Base-by-base conservation (phyloP, 202 grass and related monocot species). In the Carex sylvatica region DNA sequence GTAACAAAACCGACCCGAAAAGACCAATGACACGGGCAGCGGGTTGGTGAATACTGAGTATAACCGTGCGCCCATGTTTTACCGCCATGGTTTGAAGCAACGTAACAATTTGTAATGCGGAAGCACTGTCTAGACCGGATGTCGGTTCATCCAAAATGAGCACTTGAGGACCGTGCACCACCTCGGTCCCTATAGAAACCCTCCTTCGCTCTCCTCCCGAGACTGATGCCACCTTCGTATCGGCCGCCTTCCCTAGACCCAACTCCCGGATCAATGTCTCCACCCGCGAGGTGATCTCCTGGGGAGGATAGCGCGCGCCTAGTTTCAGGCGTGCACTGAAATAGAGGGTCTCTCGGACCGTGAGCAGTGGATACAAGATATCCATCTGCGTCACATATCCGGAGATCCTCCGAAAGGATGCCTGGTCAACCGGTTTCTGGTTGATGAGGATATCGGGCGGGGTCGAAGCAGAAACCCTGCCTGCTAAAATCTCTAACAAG, bases 1-100 rank as follows among this genome's bases (percentile, higher is more conserved):
- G 95, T 40, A 98, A 83, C 62, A 98, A 87, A 19, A 98, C 83
- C 0, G 89, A 82, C 49, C 90, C 87, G 47, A 98, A 91, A 84
- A 91, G 90, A 88, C 94, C 90, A 36, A 95, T 86, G n/a, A 98
- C 92, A 46, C 92, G 95, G 54, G 91, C 92, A 1, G 92, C 91
- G 0, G 95, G 95, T 80, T 98, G 95, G 84, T 98, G 95, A 80
- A 98, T 98, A 82, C 89, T 98, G 46, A 98, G 92, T 71, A 95
- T 82, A 58, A 98, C 87, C 0, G 92, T 98, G 14, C 89, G 61
- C 5, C 89, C 51, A 20, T 84, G 90, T 55, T 81, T 53, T 80
- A 88, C 80, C 0, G 95, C 95, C 95, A 95, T 98, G 24, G 74
- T 70, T 1, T 82, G 86, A 10, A 98, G 89, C 46, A 88, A 85